Base-by-base conservation (phyloP, 345 rosid genomes). In the Anacardium occidentale region DNA sequence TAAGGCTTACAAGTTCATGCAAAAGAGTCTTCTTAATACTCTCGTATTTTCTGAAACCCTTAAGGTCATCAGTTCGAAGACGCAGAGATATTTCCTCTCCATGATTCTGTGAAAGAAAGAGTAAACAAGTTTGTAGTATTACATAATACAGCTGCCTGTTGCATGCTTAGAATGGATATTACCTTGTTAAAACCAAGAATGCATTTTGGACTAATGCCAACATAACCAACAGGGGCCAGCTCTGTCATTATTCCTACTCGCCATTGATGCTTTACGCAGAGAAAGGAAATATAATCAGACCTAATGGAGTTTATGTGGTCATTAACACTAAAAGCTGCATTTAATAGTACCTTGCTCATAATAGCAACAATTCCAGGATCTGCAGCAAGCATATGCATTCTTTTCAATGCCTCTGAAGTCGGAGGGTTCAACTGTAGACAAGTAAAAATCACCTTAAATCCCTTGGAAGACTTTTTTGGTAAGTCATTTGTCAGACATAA, bases 71-170 rank as follows among this genome's bases (percentile, higher is more conserved):
- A 10, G 99, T 95, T 66, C 97, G 89, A 76, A 95, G 91, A 74
- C 98, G 94, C 83, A 92, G 79, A 62, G 97, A 95, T 76, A 92
- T 95, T 87, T 95, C 99, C 77, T 95, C 98, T 57, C 99, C 99
- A 50, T 83, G 86, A 83, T 95, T 91, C 98, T 95, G 83, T 77
- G 24, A 67, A 78, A 69, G 68, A 17, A 59, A 40, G 69, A 72
- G 22, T 25, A 9, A 69, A 54, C 20, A 20, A 51, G 14, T 34
- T 57, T 11, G 57, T 7, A 13, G 25, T 29, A 56, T 25, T 21
- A 5, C 48, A 20, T 62, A 14, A 59, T 57, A 53, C 34, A 53
- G 40, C 5, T 47, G 32, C 52, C 68, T 20, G 22, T 10, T 8
- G 14, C 22, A 61, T n/a, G 21, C 56, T 64, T 47, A 29, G 54